Evolutionary conservation across 164 flowering plant genomes (phyloP).

Genomic region (Aristolochia fimbriata): DNA sequence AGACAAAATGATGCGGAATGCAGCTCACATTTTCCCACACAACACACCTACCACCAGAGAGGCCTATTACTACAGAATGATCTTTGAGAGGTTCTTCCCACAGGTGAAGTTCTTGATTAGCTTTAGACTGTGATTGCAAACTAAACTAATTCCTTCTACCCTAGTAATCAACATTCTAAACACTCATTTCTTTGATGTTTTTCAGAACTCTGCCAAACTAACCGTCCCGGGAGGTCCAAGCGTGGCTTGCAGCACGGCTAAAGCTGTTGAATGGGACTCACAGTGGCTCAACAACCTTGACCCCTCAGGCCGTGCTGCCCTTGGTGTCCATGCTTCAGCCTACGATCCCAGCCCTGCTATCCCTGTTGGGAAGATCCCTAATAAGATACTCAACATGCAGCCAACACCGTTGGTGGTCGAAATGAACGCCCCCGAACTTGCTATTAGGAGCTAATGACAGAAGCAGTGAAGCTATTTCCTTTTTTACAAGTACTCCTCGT

Average conservation of each 20-base stretch:
- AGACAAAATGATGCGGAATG: conserved; percentile 81
- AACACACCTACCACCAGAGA: conserved; percentile 84
- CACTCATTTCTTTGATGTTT: background rate
- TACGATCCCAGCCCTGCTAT: conserved; percentile 25
- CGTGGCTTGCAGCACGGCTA: conserved; percentile 89
- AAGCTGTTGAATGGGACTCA: conserved; percentile 86
- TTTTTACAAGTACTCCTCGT: background rate
- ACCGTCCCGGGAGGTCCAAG: conserved; percentile 94
- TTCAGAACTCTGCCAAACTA: conserved; percentile 76
- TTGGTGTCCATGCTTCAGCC: conserved; percentile 74
- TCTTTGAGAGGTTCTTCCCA: conserved; percentile 88
- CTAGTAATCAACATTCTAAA: too few species aligned
- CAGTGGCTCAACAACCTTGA: conserved; percentile 82
- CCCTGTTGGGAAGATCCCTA: conserved; percentile 11
- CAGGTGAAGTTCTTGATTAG: conserved; percentile 47
- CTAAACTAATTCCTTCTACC: too few species aligned
- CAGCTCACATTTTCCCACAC: conserved; percentile 59
- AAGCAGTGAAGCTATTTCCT: background rate
- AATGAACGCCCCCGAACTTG: conserved; percentile 28
- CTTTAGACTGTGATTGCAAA: too few species aligned
- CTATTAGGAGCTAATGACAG: conserved; percentile 30
- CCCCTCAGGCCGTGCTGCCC: conserved; percentile 90
- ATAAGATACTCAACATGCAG: conserved; percentile 26
- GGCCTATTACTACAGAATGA: conserved; percentile 85
- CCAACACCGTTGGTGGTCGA: conserved; percentile 30